These are phyloP conservation scores for Lepraria neglecta DNA, from an alignment of 495 filamentous ascomycete genomes.

Conservation along the genomic window DNA sequence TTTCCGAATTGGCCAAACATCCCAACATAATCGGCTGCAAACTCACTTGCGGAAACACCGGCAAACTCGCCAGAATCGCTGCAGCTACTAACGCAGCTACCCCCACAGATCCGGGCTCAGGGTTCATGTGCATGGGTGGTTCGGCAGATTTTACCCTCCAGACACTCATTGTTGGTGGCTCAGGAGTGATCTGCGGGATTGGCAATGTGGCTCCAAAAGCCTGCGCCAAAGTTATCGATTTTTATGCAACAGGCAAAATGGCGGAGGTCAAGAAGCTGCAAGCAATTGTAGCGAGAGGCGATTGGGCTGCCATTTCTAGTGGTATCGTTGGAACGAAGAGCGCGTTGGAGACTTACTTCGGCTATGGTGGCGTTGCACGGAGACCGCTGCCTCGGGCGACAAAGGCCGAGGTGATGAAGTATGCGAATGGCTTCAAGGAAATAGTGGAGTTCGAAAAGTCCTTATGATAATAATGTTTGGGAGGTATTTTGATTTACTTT, in stretches of 20 bases:
- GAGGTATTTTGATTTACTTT: slow-evolving; percentile 20
- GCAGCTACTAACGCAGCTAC: slow-evolving; percentile 50
- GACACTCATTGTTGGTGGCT: slow-evolving; percentile 75
- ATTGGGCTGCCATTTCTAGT: slow-evolving; percentile 82
- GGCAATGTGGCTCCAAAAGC: slow-evolving; percentile 78
- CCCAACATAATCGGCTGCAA: slow-evolving; percentile 87
- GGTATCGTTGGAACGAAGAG: slow-evolving; percentile 84
- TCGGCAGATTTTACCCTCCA: slow-evolving; percentile 86
- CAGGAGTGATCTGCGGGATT: slow-evolving; percentile 76
- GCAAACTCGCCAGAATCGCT: slow-evolving; percentile 77
- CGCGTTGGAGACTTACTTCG: slow-evolving; percentile 62
- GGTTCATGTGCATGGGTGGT: slow-evolving; percentile 79
- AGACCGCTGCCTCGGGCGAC: slow-evolving; percentile 69
- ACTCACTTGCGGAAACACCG: slow-evolving; percentile 90
- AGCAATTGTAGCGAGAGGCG: slow-evolving; percentile 70
- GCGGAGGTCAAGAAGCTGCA: slow-evolving; percentile 71
- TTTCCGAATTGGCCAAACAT: slow-evolving; percentile 66
- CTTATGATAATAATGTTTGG: slow-evolving; percentile 30
- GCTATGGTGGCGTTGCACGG: slow-evolving; percentile 72
- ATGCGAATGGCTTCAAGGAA: slow-evolving; percentile 69
- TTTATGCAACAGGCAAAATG: slow-evolving; percentile 64
- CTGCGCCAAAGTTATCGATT: slow-evolving; percentile 63
- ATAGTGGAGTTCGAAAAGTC: slow-evolving; percentile 61
- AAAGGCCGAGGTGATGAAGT: slow-evolving; percentile 50
- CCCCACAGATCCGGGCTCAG: slow-evolving; percentile 35